These are phyloP conservation scores for Phytomonas sp. DNA, from an alignment of 208 protist genomes.

Conservation along the genomic window DNA sequence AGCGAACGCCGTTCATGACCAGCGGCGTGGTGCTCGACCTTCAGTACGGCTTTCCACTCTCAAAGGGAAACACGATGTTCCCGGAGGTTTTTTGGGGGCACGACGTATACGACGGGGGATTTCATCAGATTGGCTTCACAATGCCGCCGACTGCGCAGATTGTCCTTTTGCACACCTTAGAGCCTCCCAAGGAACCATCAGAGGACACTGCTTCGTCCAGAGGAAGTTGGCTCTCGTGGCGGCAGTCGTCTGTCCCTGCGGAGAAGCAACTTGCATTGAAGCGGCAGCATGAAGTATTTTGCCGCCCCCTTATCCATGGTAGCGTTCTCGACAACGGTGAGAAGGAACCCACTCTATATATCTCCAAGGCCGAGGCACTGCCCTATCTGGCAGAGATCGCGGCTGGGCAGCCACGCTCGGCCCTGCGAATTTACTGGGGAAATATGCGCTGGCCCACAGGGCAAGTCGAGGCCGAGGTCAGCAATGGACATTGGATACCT, in stretches of 20 bases:
- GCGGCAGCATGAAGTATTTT: slow-evolving; percentile 42
- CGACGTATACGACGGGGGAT: slow-evolving; percentile 78
- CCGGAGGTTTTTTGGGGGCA: slow-evolving; percentile 88
- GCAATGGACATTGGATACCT: slow-evolving; percentile 80
- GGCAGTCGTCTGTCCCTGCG: slow-evolving; percentile 6
- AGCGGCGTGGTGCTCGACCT: slow-evolving; percentile 75
- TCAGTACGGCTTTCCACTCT: slow-evolving; percentile 67
- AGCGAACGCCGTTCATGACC: slow-evolving; percentile 47
- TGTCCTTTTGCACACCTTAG: slow-evolving; percentile 66
- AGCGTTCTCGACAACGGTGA: slow-evolving; percentile 40
- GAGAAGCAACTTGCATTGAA: neutral
- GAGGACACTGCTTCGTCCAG: neutral
- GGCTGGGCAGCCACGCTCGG: slow-evolving; percentile 61
- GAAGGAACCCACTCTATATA: slow-evolving; percentile 67
- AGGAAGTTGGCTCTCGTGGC: neutral
- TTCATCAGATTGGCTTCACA: slow-evolving; percentile 75
- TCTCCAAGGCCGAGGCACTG: slow-evolving; percentile 69
- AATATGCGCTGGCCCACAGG: slow-evolving; percentile 72
- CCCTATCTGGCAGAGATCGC: slow-evolving; percentile 66
- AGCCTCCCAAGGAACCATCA: slow-evolving; percentile 27
- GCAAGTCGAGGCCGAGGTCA: slow-evolving; percentile 68
- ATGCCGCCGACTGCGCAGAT: slow-evolving; percentile 84
- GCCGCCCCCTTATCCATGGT: slow-evolving; percentile 51
- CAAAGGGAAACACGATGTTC: slow-evolving; percentile 80
- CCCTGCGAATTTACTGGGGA: slow-evolving; percentile 80